Percentiles rank a stretch among this genome's conserved stretches.
Evolutionary conservation across 2,329 filamentous ascomycete species (phyloP).

Genomic region (Cordyceps cateniannulata): DNA sequence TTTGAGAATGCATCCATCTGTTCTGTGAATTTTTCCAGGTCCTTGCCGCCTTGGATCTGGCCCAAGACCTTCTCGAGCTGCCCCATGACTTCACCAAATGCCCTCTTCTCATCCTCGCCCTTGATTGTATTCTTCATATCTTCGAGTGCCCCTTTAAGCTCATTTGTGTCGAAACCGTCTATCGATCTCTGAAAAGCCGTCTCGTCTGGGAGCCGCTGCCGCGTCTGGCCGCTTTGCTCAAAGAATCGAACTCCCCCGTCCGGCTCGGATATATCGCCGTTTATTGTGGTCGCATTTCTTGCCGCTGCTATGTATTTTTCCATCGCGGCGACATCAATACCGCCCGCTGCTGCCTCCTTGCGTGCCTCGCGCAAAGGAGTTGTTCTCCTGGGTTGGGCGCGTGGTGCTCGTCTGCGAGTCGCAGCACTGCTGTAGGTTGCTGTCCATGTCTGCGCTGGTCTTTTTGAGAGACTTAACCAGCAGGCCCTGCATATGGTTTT

Average conservation of each 20-base stretch:
- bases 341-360: neutral
- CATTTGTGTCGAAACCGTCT: slow-evolving; percentile 28
- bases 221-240: slow-evolving; percentile 35
- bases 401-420: slow-evolving; percentile 17
- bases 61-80: slow-evolving; percentile 26
- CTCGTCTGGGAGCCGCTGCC: slow-evolving; percentile 32
- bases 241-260: slow-evolving; percentile 38
- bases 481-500: slow-evolving; percentile 33
- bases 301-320: neutral
- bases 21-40: slow-evolving; percentile 29
- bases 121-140: slow-evolving; percentile 33
- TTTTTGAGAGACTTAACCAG: slow-evolving; percentile 24
- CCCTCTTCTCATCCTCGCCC: slow-evolving; percentile 26
- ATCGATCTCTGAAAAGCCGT: slow-evolving; percentile 36
- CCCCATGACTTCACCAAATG: slow-evolving; percentile 29
- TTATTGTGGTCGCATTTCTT: neutral
- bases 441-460: slow-evolving; percentile 21
- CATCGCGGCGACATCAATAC: neutral
- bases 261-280: neutral
- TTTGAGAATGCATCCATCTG: slow-evolving; percentile 29
- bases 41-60: slow-evolving; percentile 25
- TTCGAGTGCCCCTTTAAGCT: slow-evolving; percentile 29
- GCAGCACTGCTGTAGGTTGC: slow-evolving; percentile 29
- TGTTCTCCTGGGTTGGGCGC: slow-evolving; percentile 10
- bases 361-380: neutral